These are phyloP conservation scores for Fusarium protoensiforme DNA, from an alignment of 2,329 filamentous ascomycete genomes.

Conservation along the genomic window DNA sequence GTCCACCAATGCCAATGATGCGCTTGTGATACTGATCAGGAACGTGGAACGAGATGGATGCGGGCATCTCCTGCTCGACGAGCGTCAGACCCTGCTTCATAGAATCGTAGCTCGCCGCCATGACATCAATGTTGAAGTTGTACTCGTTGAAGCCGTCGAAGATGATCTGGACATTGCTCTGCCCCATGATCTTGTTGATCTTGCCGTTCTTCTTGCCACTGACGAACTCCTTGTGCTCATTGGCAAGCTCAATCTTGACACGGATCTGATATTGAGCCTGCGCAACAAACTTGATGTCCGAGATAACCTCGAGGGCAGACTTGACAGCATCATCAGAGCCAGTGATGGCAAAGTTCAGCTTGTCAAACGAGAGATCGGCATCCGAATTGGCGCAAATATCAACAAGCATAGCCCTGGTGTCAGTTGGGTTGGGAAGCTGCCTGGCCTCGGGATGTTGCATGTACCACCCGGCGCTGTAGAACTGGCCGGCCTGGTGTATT, in stretches of 20 bases:
- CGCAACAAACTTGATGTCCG: slow-evolving; percentile 88
- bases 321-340: slow-evolving; percentile 98
- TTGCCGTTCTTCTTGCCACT: slow-evolving; percentile 99
- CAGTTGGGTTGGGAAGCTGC: slow-evolving; percentile 71
- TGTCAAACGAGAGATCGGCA: slow-evolving; percentile 94
- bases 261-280: slow-evolving; percentile 91
- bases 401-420: slow-evolving; percentile 89
- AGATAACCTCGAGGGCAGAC: slow-evolving; percentile 92
- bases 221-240: slow-evolving; percentile 99
- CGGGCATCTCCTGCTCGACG: slow-evolving; percentile 99
- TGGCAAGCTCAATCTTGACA: slow-evolving; percentile 98
- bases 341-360: slow-evolving; percentile 91
- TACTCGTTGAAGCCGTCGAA: slow-evolving; percentile 99
- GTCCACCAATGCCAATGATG: slow-evolving; percentile 97
- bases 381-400: slow-evolving; percentile 98
- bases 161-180: slow-evolving; percentile 98
- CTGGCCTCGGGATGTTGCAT: slow-evolving; percentile 80
- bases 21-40: slow-evolving; percentile 99
- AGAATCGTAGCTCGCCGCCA: slow-evolving; percentile 90
- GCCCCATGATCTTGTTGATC: slow-evolving; percentile 99
- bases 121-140: slow-evolving; percentile 99
- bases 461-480: slow-evolving; percentile 98
- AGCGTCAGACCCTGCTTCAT: slow-evolving; percentile 92
- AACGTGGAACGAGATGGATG: slow-evolving; percentile 98
- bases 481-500: slow-evolving; percentile 81